Conservation (phyloP, 129 eudicot genomes). For the Flaveria brownii region DNA sequence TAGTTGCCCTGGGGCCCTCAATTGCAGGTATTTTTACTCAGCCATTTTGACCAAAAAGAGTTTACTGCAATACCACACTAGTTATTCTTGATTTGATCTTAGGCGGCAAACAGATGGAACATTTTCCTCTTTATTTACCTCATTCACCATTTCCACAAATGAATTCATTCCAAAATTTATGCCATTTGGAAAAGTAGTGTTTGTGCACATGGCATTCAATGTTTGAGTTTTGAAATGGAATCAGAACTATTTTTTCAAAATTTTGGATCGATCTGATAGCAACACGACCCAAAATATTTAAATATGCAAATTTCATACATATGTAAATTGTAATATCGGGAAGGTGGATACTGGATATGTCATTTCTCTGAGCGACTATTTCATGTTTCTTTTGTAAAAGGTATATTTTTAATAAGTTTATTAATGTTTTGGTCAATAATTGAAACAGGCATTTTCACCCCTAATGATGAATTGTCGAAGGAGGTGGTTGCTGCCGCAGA, state of each 20-base stretch:
- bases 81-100: not conserved
- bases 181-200: not conserved
- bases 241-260: not conserved
- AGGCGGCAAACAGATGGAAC: not conserved
- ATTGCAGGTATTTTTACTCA: conserved; percentile 66
- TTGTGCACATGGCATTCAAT: not conserved
- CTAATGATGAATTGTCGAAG: conserved; percentile 79
- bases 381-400: not conserved
- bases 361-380: not conserved
- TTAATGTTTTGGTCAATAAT: not conserved
- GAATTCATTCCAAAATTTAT: not conserved
- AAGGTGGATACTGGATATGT: not conserved
- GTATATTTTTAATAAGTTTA: not conserved
- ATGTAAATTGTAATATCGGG: not conserved
- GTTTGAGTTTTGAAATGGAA: not conserved
- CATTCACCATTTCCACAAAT: not conserved
- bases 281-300: not conserved
- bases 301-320: not conserved
- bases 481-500: conserved; percentile 88
- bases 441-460: conserved; percentile 79
- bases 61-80: not conserved
- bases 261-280: not conserved
- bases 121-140: conserved; percentile 2
- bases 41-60: not conserved
- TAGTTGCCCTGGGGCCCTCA: conserved; percentile 95